These are phyloP conservation scores for Ceratocystis albifundus DNA, from an alignment of 2,329 filamentous ascomycete species.

Conservation along the genomic window DNA sequence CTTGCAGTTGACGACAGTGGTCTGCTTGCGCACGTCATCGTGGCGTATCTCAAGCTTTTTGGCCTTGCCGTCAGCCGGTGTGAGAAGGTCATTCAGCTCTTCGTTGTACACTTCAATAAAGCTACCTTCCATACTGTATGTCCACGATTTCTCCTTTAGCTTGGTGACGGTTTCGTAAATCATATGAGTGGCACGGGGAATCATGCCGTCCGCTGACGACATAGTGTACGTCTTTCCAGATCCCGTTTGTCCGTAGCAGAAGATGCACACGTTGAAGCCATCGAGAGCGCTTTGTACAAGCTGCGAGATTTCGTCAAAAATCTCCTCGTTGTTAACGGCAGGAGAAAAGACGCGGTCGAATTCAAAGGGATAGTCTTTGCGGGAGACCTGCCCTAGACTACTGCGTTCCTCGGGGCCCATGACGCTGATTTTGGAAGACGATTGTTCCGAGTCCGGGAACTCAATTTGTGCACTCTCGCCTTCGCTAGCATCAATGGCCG, in stretches of 20 bases:
- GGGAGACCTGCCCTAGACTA: constrained; percentile 61
- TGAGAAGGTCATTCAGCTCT: constrained; percentile 79
- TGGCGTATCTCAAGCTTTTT: constrained; percentile 85
- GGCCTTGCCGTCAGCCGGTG: constrained; percentile 45
- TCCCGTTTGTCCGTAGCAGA: constrained; percentile 95
- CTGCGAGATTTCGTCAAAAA: constrained; percentile 94
- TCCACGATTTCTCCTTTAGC: constrained; percentile 84
- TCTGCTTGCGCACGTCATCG: constrained; percentile 70
- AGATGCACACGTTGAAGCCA: constrained; percentile 97
- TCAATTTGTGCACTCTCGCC: constrained; percentile 60
- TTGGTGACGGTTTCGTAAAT: constrained; percentile 81
- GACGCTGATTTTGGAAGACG: constrained; percentile 76
- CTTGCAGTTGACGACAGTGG: constrained; percentile 67
- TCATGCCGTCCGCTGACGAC: constrained; percentile 86
- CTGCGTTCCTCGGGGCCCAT: constrained; percentile 74
- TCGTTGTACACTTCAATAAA: constrained; percentile 99
- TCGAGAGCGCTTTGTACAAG: constrained; percentile 92
- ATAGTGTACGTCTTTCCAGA: constrained; percentile 96
- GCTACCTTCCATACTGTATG: constrained; percentile 83
- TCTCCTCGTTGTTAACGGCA: constrained; percentile 62
- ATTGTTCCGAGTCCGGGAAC: constrained; percentile 65
- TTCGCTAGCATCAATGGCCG: constrained; percentile 48
- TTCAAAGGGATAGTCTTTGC: constrained; percentile 72
- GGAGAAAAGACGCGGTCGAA: constrained; percentile 91
- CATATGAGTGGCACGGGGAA: constrained; percentile 81